A percentile compares a stretch with the other conserved stretches of the same genome.
phyloP scores from a whole-genome alignment of 2,329 filamentous ascomycete genomes.

The Amesomyces nigricolor region DNA sequence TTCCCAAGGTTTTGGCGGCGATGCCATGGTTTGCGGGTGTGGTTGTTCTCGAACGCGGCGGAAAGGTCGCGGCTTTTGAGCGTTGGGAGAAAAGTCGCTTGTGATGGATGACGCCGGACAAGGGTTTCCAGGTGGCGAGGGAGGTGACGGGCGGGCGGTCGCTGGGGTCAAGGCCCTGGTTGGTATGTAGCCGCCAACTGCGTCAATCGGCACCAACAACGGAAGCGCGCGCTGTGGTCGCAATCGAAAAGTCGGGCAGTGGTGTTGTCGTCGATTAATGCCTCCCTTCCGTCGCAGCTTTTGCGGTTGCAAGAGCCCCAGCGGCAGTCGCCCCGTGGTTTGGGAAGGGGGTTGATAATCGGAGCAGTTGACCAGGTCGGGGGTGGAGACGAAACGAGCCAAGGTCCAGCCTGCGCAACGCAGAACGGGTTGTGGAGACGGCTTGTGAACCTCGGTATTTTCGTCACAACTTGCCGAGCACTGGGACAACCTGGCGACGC shows the following conservation, averaged over 20 bases:
- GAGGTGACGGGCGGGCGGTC: slow-evolving; percentile 9
- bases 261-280: not conserved
- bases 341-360: slow-evolving; percentile 1
- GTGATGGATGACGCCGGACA: slow-evolving; percentile 6
- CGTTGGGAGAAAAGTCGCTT: slow-evolving; percentile 1
- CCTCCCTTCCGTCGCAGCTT: not conserved
- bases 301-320: slow-evolving; percentile 1
- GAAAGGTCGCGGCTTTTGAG: not conserved
- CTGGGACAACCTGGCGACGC: not conserved
- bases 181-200: slow-evolving; percentile 1
- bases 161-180: not conserved
- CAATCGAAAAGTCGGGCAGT: not conserved
- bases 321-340: slow-evolving; percentile 3
- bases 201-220: slow-evolving; percentile 1
- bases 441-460: slow-evolving; percentile 25
- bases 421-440: slow-evolving; percentile 13
- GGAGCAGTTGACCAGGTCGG: slow-evolving; percentile 4
- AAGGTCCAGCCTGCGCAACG: not conserved
- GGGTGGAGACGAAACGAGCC: not conserved
- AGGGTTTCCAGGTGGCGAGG: slow-evolving; percentile 19
- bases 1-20: slow-evolving; percentile 98
- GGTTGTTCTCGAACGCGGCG: not conserved
- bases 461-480: slow-evolving; percentile 11
- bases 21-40: slow-evolving; percentile 49
- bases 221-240: not conserved